Evolutionary conservation across 768 basidiomycete species (phyloP).

Genomic region (Scleroderma citrinum): DNA sequence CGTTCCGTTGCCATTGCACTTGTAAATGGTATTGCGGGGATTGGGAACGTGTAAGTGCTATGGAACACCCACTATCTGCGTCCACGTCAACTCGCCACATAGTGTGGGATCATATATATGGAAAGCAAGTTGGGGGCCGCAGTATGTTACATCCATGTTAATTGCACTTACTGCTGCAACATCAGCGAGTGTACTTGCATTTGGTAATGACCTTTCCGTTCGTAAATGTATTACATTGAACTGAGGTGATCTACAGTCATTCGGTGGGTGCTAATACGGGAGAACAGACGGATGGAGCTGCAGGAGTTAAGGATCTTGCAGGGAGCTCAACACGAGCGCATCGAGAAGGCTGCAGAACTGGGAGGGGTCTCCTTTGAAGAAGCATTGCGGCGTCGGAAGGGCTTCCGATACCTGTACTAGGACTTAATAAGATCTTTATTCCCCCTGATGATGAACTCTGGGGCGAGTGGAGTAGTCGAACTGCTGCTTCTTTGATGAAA

Average conservation of each 20-base stretch:
- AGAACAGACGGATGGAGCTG: constrained; percentile 46
- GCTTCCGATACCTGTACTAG: constrained; percentile 54
- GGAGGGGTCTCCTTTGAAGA: constrained; percentile 58
- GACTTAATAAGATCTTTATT: background rate
- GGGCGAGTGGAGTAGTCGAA: too few species aligned
- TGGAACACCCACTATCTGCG: background rate
- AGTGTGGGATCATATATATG: constrained; percentile 62
- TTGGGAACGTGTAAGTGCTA: constrained; percentile 49
- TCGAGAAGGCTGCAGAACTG: constrained; percentile 52
- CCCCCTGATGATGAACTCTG: too few species aligned
- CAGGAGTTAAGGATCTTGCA: constrained; percentile 42
- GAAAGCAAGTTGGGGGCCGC: constrained; percentile 54
- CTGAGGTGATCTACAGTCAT: constrained; percentile 27
- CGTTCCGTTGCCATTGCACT: constrained; percentile 51
- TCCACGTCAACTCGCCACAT: background rate
- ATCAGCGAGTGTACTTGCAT: constrained; percentile 28
- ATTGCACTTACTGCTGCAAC: constrained; percentile 38
- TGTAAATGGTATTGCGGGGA: constrained; percentile 54
- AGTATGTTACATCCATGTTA: constrained; percentile 58
- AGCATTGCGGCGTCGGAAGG: constrained; percentile 50
- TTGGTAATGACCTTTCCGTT: constrained; percentile 21
- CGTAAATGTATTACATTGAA: background rate
- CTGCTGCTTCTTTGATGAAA: too few species aligned
- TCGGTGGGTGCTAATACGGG: constrained; percentile 37
- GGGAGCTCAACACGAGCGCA: constrained; percentile 41